Base-by-base conservation (phyloP, 1,139 yeast species). In the Hanseniaspora sp. region DNA sequence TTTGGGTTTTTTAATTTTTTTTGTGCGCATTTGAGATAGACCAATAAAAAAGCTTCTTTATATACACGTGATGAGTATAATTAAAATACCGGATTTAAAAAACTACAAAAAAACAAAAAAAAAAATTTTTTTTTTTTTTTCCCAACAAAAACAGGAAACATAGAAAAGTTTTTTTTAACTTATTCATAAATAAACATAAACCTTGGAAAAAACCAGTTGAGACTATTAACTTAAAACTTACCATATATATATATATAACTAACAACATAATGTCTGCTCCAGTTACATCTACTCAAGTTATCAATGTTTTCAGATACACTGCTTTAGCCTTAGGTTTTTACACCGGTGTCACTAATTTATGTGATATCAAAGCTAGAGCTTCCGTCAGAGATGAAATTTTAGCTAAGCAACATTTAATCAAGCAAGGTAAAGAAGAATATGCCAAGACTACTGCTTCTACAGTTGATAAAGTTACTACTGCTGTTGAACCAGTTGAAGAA, bases 271-370 rank as follows among this genome's bases (percentile, higher is more conserved):
- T 48, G 53, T 48, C 53, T 48, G 53, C 53, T 29, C 53, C 46
- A 42, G 39, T 37, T 3, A 48, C 53, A 8, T 48, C 53, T 28
- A 48, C 53, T 23, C 53, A 48, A 48, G 47, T 48, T 18, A 76
- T 72, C 55, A 75, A 75, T 68, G 79, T 86, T 66, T 79, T 88
- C 68, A 87, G 97, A 82, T 92, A 94, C 82, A 76, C 95, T 63
- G 84, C 94, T 57, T 79, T 92, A 62, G 95, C 88, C 58, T 80
- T 88, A 63, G 98, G 98, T 71, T 74, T 90, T 59, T 77, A 80
- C 58, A 87, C 86, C 73, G 98, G 98, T 63, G 86, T 90, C 63
- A 77, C 78, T 71, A 95, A 87, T 76, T 85, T 94, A 73, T 67
- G 78, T 39, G 74, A 75, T 56, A 88, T 83, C 59, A 73, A 71